phyloP scores from a whole-genome alignment of 2,329 filamentous ascomycete genomes.

The Aspergillus pseudonomiae region DNA sequence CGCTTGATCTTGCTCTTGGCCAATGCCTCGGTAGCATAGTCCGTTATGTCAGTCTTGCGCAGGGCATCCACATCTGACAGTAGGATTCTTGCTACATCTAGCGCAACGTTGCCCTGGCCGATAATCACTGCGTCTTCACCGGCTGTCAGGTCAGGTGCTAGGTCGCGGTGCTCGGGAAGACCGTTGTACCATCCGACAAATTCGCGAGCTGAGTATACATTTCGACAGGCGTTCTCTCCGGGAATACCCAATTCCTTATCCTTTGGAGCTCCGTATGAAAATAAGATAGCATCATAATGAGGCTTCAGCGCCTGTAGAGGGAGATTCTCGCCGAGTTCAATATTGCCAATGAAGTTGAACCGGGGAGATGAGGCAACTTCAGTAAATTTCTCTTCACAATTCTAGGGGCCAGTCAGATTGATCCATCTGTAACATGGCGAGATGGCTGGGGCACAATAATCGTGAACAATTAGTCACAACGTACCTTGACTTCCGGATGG shows the following conservation, averaged over 20 bases:
- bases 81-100: constrained; percentile 89
- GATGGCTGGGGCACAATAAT: background rate
- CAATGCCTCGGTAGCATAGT: constrained; percentile 75
- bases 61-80: constrained; percentile 74
- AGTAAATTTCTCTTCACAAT: constrained; percentile 91
- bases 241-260: constrained; percentile 78
- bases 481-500: constrained; percentile 95
- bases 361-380: constrained; percentile 80
- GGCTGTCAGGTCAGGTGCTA: constrained; percentile 72
- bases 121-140: constrained; percentile 86
- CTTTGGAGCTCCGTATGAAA: constrained; percentile 87
- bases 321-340: constrained; percentile 72
- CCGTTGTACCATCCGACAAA: constrained; percentile 99
- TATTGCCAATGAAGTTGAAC: constrained; percentile 91
- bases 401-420: constrained; percentile 56
- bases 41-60: constrained; percentile 83
- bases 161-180: constrained; percentile 74
- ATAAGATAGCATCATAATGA: constrained; percentile 89
- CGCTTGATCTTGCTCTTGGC: constrained; percentile 73
- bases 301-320: constrained; percentile 70
- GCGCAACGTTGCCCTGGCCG: constrained; percentile 92
- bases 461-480: background rate
- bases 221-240: constrained; percentile 69
- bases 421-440: background rate
- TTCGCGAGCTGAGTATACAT: constrained; percentile 82